A percentile compares a stretch with the other conserved stretches of the same genome.
Conservation (phyloP, 331 rosid species). For the Dryas integrifolia region DNA sequence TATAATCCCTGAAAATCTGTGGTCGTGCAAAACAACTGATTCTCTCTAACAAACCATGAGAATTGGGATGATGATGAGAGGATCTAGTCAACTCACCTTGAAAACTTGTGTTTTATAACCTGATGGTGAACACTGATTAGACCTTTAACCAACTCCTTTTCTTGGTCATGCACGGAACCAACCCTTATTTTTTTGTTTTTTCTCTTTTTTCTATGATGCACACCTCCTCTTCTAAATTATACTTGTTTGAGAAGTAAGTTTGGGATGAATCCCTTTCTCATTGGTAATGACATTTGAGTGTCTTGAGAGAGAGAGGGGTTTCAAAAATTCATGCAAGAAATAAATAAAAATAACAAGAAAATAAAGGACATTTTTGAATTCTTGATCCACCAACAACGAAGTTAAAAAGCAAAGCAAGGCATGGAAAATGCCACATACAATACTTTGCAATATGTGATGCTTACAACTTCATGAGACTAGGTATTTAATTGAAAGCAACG, state of each 20-base stretch:
- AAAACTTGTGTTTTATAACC: not conserved
- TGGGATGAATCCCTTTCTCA: not conserved
- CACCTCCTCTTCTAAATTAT: not conserved
- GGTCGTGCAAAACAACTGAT: slow-evolving; percentile 38
- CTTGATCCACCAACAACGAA: not conserved
- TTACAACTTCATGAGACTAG: no score
- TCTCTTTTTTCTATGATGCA: no score
- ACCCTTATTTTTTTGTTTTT: not conserved
- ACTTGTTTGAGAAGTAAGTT: slow-evolving; percentile 27
- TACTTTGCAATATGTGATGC: no score
- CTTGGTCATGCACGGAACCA: slow-evolving; percentile 36
- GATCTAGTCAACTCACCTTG: slow-evolving; percentile 40
- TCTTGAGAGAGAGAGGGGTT: not conserved
- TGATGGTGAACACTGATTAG: slow-evolving; percentile 30
- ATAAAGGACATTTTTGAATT: not conserved
- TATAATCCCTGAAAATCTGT: slow-evolving; percentile 24
- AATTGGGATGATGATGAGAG: not conserved
- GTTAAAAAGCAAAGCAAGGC: not conserved
- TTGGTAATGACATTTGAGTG: not conserved
- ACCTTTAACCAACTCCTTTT: slow-evolving; percentile 32
- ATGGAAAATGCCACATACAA: not conserved
- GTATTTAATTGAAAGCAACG: no score
- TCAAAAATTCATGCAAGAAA: not conserved
- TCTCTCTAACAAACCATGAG: not conserved
- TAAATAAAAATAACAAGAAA: not conserved